Base-by-base conservation (phyloP, 495 filamentous ascomycete species). In the Friedmanniomyces endolithicus region DNA sequence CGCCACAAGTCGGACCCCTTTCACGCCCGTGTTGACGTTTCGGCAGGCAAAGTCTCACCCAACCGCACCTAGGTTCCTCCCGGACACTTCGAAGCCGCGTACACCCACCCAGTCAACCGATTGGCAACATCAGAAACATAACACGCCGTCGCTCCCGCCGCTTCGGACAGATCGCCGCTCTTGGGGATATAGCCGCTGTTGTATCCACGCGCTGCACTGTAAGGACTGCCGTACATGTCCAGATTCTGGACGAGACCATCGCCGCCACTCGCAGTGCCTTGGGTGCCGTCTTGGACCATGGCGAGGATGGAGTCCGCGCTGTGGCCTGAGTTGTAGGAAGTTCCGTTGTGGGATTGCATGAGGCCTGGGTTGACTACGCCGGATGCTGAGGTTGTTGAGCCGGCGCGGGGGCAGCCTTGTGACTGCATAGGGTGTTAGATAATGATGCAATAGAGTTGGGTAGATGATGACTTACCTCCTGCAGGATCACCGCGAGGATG, bases 341-440 rank as follows among this genome's bases (percentile, higher is more conserved):
- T 31, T 37, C 60, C 60, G 23, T 56, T 50, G 53, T 60, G 57
- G 7, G 52, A 52, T 29, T 80, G 77, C 77, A 79, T 79, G 6
- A 80, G 64, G 31, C 77, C 77, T 0, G 76, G 75, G 60, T 80
- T 80, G 53, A 14, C 49, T 52, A 77, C 68, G 22, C 67, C 66
- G 50, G 72, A 66, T 19, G 63, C 62, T 52, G 68, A 65, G 52
- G 68, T 64, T 37, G 74, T 75, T 20, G 73, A 69, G 0, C 65
- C 65, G n/a, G 69, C 74, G 37, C 74, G 72, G 6, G 52, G 43
- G 34, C 58, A 57, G 40, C 62, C 62, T 33, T 50, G 14, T 24
- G 58, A 61, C 41, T 41, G 17, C 16, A 19, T 6, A 41, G 37
- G 12, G 37, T 41, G 37, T 41, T 41, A 58, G 33, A 31, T 14